Conservation (phyloP, 257 asterid genomes). For the Solanum chiquidenum region DNA sequence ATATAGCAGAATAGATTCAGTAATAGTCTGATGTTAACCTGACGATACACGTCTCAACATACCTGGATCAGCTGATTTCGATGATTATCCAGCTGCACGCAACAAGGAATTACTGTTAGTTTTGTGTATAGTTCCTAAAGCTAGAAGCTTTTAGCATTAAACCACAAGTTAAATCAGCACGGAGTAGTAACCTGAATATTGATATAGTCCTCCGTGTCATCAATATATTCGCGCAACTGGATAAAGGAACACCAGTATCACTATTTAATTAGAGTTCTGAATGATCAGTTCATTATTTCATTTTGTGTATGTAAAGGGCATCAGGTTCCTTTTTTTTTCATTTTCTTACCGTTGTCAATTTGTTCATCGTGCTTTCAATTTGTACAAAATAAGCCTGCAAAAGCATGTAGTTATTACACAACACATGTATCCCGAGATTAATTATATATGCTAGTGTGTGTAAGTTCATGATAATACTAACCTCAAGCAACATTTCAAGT, state of each 20-base stretch:
- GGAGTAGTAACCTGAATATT: constrained; percentile 70
- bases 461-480: neutral
- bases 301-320: neutral
- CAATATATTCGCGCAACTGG: constrained; percentile 85
- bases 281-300: neutral
- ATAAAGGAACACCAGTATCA: neutral
- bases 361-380: constrained; percentile 88
- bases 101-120: neutral
- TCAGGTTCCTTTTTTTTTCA: neutral
- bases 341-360: constrained; percentile 49
- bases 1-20: too few relatives aligned
- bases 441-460: neutral
- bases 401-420: neutral
- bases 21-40: too few relatives aligned
- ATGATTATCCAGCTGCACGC: constrained; percentile 79
- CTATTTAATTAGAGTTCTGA: neutral
- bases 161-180: neutral
- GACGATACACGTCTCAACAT: neutral
- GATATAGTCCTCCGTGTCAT: constrained; percentile 93
- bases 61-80: constrained; percentile 97
- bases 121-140: neutral
- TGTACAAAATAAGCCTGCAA: constrained; percentile 85
- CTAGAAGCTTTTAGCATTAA: neutral
- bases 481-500: constrained; percentile 97
- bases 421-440: neutral